A percentile compares a stretch with the other conserved stretches of the same genome.
phyloP scores from a whole-genome alignment of 2,329 filamentous ascomycete genomes.

The Trichoderma simmonsii region DNA sequence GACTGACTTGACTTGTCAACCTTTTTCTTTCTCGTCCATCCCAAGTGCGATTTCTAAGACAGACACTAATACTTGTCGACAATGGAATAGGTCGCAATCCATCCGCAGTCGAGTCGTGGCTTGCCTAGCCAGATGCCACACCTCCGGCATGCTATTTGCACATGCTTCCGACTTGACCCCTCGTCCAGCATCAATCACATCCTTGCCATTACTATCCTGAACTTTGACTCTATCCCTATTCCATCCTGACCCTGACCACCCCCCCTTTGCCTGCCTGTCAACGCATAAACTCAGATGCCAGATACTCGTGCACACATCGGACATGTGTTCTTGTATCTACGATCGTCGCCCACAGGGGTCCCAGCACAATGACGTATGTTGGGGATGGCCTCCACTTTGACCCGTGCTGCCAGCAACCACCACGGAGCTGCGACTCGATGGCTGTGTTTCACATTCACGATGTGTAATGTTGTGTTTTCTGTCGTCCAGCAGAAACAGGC shows the following conservation, averaged over 20 bases:
- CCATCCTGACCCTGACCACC: background rate
- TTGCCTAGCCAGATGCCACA: background rate
- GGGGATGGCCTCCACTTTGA: background rate
- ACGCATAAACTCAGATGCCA: background rate
- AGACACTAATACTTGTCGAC: background rate
- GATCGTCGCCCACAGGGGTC: conserved; percentile 3
- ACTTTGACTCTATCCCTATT: background rate
- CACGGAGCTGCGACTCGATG: background rate
- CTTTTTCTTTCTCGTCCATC: background rate
- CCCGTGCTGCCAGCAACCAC: background rate
- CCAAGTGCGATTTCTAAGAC: background rate
- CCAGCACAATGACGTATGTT: conserved; percentile 16
- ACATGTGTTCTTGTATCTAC: conserved; percentile 5
- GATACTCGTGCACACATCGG: background rate
- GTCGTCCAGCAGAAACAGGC: conserved; percentile 1
- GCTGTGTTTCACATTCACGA: background rate
- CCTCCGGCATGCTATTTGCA: background rate
- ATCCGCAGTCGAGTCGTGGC: background rate
- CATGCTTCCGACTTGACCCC: background rate
- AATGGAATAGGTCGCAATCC: background rate
- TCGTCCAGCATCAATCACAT: background rate
- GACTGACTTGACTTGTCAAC: background rate
- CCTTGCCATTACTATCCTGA: background rate
- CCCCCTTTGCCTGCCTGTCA: background rate
- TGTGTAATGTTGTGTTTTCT: background rate